Percentiles rank a stretch among this genome's conserved stretches.
Evolutionary conservation across 176 grass and related monocot genomes (phyloP).

Genomic region (Canna indica): DNA sequence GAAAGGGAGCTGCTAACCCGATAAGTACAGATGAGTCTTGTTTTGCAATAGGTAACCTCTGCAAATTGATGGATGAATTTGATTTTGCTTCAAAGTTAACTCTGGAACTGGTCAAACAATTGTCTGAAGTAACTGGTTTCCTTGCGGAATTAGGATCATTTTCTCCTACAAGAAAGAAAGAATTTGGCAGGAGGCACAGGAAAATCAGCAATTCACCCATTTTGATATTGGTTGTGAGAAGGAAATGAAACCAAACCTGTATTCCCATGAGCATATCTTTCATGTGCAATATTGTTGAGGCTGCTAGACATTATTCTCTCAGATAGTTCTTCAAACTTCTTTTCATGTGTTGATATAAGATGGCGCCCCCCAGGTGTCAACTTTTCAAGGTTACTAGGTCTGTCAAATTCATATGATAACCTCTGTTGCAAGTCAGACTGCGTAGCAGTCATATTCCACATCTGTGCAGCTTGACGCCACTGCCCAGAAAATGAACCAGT

Average conservation of each 20-base stretch:
- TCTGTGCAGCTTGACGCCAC: constrained; percentile 63
- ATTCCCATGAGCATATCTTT: constrained; percentile 59
- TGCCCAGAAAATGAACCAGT: constrained; percentile 63
- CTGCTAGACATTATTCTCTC: constrained; percentile 45
- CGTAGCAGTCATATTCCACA: constrained; percentile 61
- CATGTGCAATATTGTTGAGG: constrained; percentile 54
- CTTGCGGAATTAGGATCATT: constrained; percentile 46
- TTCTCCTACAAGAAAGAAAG: constrained; percentile 46
- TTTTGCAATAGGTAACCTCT: constrained; percentile 35
- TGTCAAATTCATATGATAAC: constrained; percentile 91
- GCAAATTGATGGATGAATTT: constrained; percentile 20
- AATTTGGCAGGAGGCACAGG: constrained; percentile 15
- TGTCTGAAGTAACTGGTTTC: constrained; percentile 46
- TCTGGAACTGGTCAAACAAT: constrained; percentile 30
- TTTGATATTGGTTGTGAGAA: constrained; percentile 48
- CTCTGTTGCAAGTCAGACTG: constrained; percentile 92
- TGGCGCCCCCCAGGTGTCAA: constrained; percentile 56
- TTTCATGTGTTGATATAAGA: constrained; percentile 65
- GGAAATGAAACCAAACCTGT: constrained; percentile 47
- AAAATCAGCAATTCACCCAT: not conserved
- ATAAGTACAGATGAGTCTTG: constrained; percentile 34
- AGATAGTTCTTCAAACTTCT: constrained; percentile 86
- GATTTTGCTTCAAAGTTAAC: constrained; percentile 42
- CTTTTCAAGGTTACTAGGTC: constrained; percentile 67
- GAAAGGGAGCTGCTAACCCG: constrained; percentile 32